phyloP scores from a whole-genome alignment of 2,329 filamentous ascomycete genomes.

The Fusarium staphyleae region DNA sequence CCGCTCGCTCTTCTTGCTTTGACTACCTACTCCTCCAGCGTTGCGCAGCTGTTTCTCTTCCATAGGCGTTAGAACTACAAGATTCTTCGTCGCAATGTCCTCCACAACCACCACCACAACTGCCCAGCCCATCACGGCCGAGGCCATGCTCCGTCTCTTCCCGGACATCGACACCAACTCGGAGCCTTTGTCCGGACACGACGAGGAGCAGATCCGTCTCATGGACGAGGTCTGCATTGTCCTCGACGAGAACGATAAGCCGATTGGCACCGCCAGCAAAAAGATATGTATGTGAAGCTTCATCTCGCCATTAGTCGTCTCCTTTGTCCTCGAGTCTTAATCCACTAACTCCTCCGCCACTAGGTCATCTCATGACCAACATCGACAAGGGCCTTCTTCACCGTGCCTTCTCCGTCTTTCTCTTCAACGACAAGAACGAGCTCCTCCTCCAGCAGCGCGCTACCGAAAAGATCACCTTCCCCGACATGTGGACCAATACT shows the following conservation, averaged over 20 bases:
- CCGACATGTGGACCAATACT: constrained; percentile 99
- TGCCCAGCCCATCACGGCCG: constrained; percentile 75
- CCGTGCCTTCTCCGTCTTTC: constrained; percentile 96
- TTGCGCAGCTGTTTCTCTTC: neutral
- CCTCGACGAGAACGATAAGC: constrained; percentile 86
- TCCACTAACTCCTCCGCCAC: constrained; percentile 19
- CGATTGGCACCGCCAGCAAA: constrained; percentile 97
- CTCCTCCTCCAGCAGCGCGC: constrained; percentile 95
- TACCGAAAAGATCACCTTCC: constrained; percentile 97
- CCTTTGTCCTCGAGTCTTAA: neutral
- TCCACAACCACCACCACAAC: constrained; percentile 52
- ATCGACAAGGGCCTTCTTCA: constrained; percentile 96
- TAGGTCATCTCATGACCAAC: constrained; percentile 98
- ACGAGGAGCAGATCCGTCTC: constrained; percentile 95
- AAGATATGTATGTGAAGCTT: constrained; percentile 79
- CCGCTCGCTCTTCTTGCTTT: constrained; percentile 1
- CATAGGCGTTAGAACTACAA: neutral
- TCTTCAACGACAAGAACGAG: constrained; percentile 93
- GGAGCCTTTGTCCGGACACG: constrained; percentile 84
- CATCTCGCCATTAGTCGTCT: neutral
- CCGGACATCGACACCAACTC: constrained; percentile 79
- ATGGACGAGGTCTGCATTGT: constrained; percentile 99
- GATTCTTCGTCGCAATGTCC: constrained; percentile 40
- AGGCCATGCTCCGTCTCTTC: constrained; percentile 87
- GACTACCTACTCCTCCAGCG: neutral